phyloP scores from a whole-genome alignment of 2,329 filamentous ascomycete genomes.

The Phyllosticta citriasiana region DNA sequence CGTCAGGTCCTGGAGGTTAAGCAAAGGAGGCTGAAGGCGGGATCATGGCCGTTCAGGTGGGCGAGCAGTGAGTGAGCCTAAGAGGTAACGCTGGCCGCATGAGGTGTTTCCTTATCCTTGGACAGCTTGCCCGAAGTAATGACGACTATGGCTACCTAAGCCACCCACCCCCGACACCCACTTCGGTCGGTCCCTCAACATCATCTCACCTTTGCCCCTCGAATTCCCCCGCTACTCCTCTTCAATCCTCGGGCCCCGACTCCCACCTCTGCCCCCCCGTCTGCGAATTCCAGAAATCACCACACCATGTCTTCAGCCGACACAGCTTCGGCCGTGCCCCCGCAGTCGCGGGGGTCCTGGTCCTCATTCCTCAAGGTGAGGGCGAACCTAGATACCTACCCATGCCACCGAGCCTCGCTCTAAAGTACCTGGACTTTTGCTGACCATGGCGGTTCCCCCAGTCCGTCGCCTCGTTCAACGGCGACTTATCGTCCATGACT shows the following conservation, averaged over 20 bases:
- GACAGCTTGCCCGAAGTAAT: background rate
- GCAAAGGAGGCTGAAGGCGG: too few species aligned
- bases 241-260: background rate
- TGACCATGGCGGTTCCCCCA: slow-evolving; percentile 14
- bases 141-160: background rate
- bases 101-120: background rate
- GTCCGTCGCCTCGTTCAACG: slow-evolving; percentile 46
- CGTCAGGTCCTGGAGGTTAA: background rate
- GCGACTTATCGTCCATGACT: slow-evolving; percentile 46
- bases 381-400: background rate
- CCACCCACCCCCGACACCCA: background rate
- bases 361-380: slow-evolving; percentile 39
- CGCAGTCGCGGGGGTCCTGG: slow-evolving; percentile 38
- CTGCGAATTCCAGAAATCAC: background rate
- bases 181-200: background rate
- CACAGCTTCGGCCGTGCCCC: slow-evolving; percentile 31
- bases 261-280: background rate
- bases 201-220: background rate
- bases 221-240: background rate
- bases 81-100: background rate
- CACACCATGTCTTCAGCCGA: slow-evolving; percentile 6
- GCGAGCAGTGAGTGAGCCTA: background rate
- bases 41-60: background rate
- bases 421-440: background rate
- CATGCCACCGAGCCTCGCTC: background rate